Base-by-base conservation (phyloP, 2,329 filamentous ascomycete species). In the Rachicladosporium sp. region DNA sequence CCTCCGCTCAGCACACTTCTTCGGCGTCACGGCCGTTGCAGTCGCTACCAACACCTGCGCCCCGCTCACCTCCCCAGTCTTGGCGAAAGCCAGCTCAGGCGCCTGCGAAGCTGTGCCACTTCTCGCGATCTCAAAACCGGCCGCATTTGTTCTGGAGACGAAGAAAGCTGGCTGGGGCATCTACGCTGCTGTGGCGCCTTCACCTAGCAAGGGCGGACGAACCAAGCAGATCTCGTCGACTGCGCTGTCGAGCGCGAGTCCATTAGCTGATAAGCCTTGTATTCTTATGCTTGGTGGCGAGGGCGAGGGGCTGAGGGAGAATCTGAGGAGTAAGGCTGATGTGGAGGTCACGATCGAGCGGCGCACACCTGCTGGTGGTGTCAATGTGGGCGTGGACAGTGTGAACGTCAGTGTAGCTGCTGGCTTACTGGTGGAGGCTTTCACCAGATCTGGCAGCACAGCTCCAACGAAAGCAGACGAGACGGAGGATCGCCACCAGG, bases 361-460 rank as follows among this genome's bases (percentile, higher is more conserved):
- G 8, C 46, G 46, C 10, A 35, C 9, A 27, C 43, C 36, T 30
- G 40, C 35, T 11, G 37, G 39, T 10, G 41, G 33, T 55, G 46
- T 67, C 52, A 56, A 72, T 53, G 57, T 77, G 49, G 56, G 71
- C 1, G 77, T 98, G 2, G 89, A 96, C 60, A 94, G 87, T 59
- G 64, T 98, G 58, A 96, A 98, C 57, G 91, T 96, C 31, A 86
- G 84, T 55, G 88, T 93, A 12, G 89, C 91, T 1, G 77, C 84
- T 5, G 86, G 77, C 1, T 65, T 96, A 36, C 63, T 96, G 37
- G 80, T 79, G 45, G 73, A 79, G 46, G 68, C 79, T 0, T 85
- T 91, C 53, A 37, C 56, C 43, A 41, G 51, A 27, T 6, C 23
- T 27, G 2, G 23, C 23, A 19, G 15, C 15, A 19, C 15, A 19